Conservation (phyloP, 2,329 filamentous ascomycete species). For the Pseudogymnoascus sp. region DNA sequence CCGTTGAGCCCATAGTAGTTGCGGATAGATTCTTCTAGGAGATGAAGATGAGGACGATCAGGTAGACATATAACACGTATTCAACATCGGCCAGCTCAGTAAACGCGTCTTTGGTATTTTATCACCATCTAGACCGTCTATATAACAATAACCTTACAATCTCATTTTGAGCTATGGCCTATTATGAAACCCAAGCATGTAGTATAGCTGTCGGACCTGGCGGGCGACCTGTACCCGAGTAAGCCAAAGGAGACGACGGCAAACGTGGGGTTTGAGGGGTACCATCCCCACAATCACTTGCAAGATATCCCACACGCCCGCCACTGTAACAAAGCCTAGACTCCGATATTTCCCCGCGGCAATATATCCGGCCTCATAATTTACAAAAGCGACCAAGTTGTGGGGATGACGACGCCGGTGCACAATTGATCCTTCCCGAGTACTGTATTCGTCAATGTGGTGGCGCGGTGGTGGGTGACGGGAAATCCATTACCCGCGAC, state of each 20-base stretch:
- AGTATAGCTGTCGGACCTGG: neutral
- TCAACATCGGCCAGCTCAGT: neutral
- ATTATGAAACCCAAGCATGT: neutral
- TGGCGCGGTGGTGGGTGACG: neutral
- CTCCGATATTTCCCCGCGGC: neutral
- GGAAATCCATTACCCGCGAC: neutral
- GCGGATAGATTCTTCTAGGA: neutral
- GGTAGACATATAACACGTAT: neutral
- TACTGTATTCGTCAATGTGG: neutral
- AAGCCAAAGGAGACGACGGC: neutral
- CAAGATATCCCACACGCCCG: neutral
- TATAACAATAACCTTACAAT: neutral
- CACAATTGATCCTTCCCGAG: neutral
- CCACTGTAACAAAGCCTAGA: neutral
- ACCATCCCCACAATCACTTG: neutral
- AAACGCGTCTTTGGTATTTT: neutral
- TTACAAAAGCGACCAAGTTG: neutral
- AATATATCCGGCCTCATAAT: neutral
- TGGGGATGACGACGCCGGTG: neutral
- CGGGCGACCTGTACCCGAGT: neutral
- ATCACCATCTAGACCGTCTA: neutral
- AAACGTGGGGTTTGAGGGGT: neutral
- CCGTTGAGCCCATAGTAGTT: neutral
- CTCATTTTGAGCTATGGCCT: neutral
- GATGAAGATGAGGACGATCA: neutral